Evolutionary conservation across 345 rosid species (phyloP).

Genomic region (Lumnitzera racemosa): DNA sequence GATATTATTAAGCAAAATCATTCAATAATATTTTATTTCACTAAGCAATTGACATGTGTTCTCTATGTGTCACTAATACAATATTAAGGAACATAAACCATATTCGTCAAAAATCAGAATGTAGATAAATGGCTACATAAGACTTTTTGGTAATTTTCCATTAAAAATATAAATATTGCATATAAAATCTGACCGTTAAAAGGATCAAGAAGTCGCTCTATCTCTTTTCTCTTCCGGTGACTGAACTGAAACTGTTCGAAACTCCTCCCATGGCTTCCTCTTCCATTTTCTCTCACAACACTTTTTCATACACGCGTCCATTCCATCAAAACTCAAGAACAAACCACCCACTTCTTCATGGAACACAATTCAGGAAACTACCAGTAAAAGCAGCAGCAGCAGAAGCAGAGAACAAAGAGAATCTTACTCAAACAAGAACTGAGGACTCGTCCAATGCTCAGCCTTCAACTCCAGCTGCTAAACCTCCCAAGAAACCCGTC

Average conservation of each 20-base stretch:
- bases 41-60: no score
- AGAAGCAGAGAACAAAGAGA: slow-evolving; percentile 45
- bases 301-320: slow-evolving; percentile 25
- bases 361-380: slow-evolving; percentile 12
- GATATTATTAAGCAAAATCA: no score
- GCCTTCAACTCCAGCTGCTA: slow-evolving; percentile 29
- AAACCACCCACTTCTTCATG: slow-evolving; percentile 15
- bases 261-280: slow-evolving; percentile 53
- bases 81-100: no score
- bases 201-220: slow-evolving; percentile 1
- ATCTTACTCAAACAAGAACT: slow-evolving; percentile 21
- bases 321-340: slow-evolving; percentile 13
- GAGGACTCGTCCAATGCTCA: slow-evolving; percentile 24
- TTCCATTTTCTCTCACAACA: slow-evolving; percentile 28
- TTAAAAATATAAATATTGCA: no score
- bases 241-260: not conserved
- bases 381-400: slow-evolving; percentile 22
- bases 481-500: slow-evolving; percentile 69
- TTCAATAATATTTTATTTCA: no score
- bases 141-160: no score
- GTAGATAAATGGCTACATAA: no score
- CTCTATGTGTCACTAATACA: no score
- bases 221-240: not conserved
- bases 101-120: no score
- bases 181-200: no score